Evolutionary conservation across 2,329 filamentous ascomycete species (phyloP).

Genomic region (Alternaria triticina): DNA sequence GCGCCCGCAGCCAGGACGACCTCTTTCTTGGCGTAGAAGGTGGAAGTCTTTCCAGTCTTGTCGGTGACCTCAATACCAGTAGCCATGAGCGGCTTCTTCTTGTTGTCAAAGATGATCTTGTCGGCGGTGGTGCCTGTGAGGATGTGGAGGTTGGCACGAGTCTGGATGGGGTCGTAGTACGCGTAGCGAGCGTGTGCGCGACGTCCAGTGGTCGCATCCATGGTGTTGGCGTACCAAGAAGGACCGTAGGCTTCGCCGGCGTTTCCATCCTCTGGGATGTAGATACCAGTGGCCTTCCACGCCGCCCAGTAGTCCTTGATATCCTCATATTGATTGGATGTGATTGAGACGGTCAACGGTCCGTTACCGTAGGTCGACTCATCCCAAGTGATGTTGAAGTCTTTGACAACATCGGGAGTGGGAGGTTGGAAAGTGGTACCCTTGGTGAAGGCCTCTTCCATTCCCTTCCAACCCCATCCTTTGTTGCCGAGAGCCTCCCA

Average conservation of each 20-base stretch:
- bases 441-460: conserved; percentile 42
- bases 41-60: conserved; percentile 6
- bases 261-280: conserved; percentile 28
- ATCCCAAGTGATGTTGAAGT: conserved; percentile 40
- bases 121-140: conserved; percentile 28
- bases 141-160: conserved; percentile 34
- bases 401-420: conserved; percentile 19
- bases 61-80: conserved; percentile 28
- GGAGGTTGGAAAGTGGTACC: conserved; percentile 37
- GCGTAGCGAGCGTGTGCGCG: conserved; percentile 36
- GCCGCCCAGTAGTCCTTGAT: conserved; percentile 33
- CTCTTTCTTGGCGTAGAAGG: conserved; percentile 51
- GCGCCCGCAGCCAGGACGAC: conserved; percentile 65
- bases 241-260: conserved; percentile 31
- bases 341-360: conserved; percentile 34
- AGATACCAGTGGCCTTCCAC: conserved; percentile 29
- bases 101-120: conserved; percentile 28
- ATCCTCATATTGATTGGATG: conserved; percentile 36
- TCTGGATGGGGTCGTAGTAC: conserved; percentile 37
- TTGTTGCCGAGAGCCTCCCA: conserved; percentile 66
- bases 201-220: conserved; percentile 33
- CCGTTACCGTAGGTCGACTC: conserved; percentile 28
- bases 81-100: conserved; percentile 19
- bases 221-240: conserved; percentile 35
- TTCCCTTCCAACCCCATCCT: conserved; percentile 64